phyloP scores from a whole-genome alignment of 768 basidiomycete genomes.

The Suillus tomentosus region DNA sequence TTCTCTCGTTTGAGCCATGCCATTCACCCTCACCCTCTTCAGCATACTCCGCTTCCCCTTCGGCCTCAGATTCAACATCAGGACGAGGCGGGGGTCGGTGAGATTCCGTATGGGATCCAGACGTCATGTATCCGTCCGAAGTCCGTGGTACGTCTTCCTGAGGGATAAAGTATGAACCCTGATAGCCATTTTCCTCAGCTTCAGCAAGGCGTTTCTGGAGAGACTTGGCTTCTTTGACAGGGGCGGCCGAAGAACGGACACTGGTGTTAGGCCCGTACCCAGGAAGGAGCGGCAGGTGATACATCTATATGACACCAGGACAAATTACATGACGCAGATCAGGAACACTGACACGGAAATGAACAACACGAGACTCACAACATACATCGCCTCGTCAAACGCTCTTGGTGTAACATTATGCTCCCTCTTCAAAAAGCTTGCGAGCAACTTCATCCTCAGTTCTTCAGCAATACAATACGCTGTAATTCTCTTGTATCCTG shows the following conservation, averaged over 20 bases:
- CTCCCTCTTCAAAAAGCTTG: conserved; percentile 87
- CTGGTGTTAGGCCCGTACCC: conserved; percentile 87
- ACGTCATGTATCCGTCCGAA: conserved; percentile 66
- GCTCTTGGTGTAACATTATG: conserved; percentile 87
- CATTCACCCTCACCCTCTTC: conserved; percentile 21
- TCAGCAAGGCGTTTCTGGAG: conserved; percentile 73
- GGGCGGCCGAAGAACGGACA: conserved; percentile 78
- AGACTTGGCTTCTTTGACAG: conserved; percentile 53
- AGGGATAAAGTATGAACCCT: conserved; percentile 76
- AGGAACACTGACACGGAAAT: neutral
- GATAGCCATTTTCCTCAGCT: conserved; percentile 89
- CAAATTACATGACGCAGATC: conserved; percentile 8
- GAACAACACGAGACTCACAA: conserved; percentile 51
- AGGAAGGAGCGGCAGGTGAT: conserved; percentile 87
- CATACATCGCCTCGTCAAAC: conserved; percentile 93
- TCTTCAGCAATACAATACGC: conserved; percentile 89
- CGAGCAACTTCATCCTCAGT: conserved; percentile 81
- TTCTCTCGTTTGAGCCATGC: conserved; percentile 17
- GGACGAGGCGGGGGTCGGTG: conserved; percentile 24
- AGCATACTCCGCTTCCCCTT: conserved; percentile 14
- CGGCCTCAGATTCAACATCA: conserved; percentile 18
- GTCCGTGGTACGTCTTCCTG: conserved; percentile 31
- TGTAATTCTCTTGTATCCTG: conserved; percentile 80
- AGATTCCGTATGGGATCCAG: conserved; percentile 40
- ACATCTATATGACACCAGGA: conserved; percentile 56